Conservation (phyloP, 2,329 filamentous ascomycete species). For the Rhinocladiella mackenziei region DNA sequence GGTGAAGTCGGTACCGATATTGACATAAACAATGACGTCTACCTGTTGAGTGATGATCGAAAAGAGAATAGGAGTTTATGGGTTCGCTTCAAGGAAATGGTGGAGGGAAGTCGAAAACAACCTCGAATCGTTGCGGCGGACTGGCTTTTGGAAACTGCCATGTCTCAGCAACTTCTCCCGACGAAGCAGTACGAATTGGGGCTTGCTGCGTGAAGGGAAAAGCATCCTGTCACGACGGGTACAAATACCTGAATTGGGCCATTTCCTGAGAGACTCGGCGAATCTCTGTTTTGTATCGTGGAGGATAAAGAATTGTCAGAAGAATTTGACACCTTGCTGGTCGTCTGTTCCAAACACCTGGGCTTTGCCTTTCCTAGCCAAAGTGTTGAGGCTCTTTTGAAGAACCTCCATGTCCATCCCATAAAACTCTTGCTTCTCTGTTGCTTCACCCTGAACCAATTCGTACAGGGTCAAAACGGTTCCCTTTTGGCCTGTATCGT, state of each 20-base stretch:
- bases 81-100: slow-evolving; percentile 75
- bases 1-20: slow-evolving; percentile 38
- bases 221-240: neutral
- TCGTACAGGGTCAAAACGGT: slow-evolving; percentile 90
- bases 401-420: slow-evolving; percentile 83
- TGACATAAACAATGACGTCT: slow-evolving; percentile 68
- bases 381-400: slow-evolving; percentile 69
- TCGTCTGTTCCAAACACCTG: slow-evolving; percentile 90
- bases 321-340: slow-evolving; percentile 92
- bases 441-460: slow-evolving; percentile 79
- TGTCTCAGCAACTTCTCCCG: slow-evolving; percentile 77
- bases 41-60: slow-evolving; percentile 69
- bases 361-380: slow-evolving; percentile 86
- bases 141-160: slow-evolving; percentile 84
- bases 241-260: neutral
- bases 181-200: slow-evolving; percentile 55
- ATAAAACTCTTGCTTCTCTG: slow-evolving; percentile 65
- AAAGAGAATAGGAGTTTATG: slow-evolving; percentile 69
- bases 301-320: slow-evolving; percentile 53
- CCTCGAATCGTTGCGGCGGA: slow-evolving; percentile 78
- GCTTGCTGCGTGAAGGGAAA: neutral
- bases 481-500: slow-evolving; percentile 83
- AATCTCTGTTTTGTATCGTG: too few species aligned
- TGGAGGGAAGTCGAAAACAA: slow-evolving; percentile 70
- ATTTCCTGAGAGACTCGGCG: too few species aligned